Evolutionary conservation across 305 asterid genomes (phyloP), one percentile per base, ranked within the genome.

Genomic region (Ajuga reptans): DNA sequence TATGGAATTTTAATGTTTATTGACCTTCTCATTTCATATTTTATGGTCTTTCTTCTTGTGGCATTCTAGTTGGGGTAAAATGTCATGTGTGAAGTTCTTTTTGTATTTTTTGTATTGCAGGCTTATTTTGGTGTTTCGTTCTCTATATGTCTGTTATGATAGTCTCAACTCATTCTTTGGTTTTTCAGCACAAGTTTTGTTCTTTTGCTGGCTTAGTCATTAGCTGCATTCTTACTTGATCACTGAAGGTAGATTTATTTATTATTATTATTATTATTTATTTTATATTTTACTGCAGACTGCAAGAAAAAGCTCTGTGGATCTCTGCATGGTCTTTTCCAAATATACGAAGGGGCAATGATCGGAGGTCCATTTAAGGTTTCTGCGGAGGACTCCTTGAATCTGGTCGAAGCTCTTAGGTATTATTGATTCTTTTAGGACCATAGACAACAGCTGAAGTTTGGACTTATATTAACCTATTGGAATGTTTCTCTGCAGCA

Each of bases 401-500:
- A 89, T 84, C 81, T 94, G 16, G 98, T 89, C 42, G 99, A 91
- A 84, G 99, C 99, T 71, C 77, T 94, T 74, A 94, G 99, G 99
- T 94, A 85, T 63, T 73, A 42, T 42, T 61, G 61, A 66, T 60
- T 73, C 10, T 29, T 41, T 61, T 60, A 53, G 8, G 33, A 73
- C 65, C 59, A 61, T 67, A 72, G 49, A 50, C 27, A 66, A 43
- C 29, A 8, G 63, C 47, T 60, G 52, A 68, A 47, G 67, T 71
- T 59, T 63, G 65, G 66, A 77, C 56, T 43, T 69, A 15, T 79
- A 16, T 71, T 80, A 74, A 79, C 78, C 73, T 78, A 36, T 76
- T 51, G 58, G 51, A 57, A 66, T 77, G 59, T 77, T 59, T 78
- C 36, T 71, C 77, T 75, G 82, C 88, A 94, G 98, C 73, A 88